Evolutionary conservation across 768 basidiomycete genomes (phyloP), one percentile per base, ranked within the genome.

Genomic region (Trichaptum fuscoviolaceum): DNA sequence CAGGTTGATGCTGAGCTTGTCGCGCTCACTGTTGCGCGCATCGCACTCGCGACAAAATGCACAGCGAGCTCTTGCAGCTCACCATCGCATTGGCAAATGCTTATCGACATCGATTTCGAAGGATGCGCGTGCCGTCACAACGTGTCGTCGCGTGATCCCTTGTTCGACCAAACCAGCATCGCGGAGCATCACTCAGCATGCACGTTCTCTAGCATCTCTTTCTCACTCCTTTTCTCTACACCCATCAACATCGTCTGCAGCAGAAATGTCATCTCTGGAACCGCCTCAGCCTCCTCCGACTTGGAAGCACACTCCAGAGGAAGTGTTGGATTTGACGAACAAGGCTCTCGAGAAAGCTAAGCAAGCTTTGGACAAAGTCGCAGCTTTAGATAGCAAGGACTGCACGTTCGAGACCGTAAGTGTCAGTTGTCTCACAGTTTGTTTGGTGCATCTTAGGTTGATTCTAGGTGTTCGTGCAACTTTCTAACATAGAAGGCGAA

Each of bases 341-440:
- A 79, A 85, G 63, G 78, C 83, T 34, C 87, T 93, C 68, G 82
- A 80, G 15, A 78, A 80, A 63, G 82, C 88, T 74, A 84, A 84
- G 61, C 78, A 77, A 17, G 72, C 83, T 34, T 80, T 81, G 70
- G 88, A 92, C 76, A 80, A 79, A 67, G 76, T 93, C 65, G 90
- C 83, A 58, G 80, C 83, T 42, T 79, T 92, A 35, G 75, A 83
- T 35, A 76, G 81, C 7, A 79, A 84, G 66, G 82, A 86, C 60
- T 86, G 85, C 72, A 86, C 79, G 69, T 93, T 90, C 69, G 79
- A 86, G 67, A 86, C 88, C 52, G 92, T 91, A 69, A 72, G 86
- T 76, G 20, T 60, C 15, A 20, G 20, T 6, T 17, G 35, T 52
- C 23, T 17, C 2, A 30, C 30, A 30, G 30, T 17, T 26, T 18